Base-by-base conservation (phyloP, 2,329 filamentous ascomycete species). In the Aspergillus piperis region DNA sequence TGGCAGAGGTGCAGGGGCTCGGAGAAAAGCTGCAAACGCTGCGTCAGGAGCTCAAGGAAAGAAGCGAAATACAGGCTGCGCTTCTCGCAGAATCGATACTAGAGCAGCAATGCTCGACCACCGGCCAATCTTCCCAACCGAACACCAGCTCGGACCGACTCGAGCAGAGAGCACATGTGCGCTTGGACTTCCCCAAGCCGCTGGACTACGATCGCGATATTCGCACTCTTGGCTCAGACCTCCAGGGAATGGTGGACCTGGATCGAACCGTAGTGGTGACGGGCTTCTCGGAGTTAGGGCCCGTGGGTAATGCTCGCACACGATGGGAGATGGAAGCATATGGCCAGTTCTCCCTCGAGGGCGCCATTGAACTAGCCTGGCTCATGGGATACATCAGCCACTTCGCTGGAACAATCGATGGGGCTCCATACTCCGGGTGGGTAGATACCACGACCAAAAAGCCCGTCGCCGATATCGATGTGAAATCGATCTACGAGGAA, bases 311-410 rank as follows among this genome's bases (percentile, higher is more conserved):
- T 19, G 51, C 57, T 1, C 57, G 57, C 7, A 27, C 53, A 6
- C 51, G 57, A 4, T 59, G 57, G 57, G 50, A 59, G 44, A 59
- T 59, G 57, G 57, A 59, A 23, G 48, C 57, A 8, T 25, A 17
- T 1, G 57, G 57, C 8, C 17, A 42, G 1, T 38, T 59, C 5
- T 55, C 57, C 13, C 17, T 19, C 2, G 57, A 53, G 21, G 57
- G 51, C 13, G 15, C 19, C 42, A 36, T 59, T 17, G 57, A 59
- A 19, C 49, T 59, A 27, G 57, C 57, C 7, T 59, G 57, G 57
- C 30, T 59, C 3, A 59, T 54, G 57, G 48, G 53, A 3, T 23
- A 50, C 13, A 55, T 59, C 7, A 8, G 25, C 6, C 36, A 59
- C 39, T 38, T n/a, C 4, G 17, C 27, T 1, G 50, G 50, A 8